These are phyloP conservation scores for Aspergillus pseudotamarii DNA, from an alignment of 2,329 filamentous ascomycete genomes.

Conservation along the genomic window DNA sequence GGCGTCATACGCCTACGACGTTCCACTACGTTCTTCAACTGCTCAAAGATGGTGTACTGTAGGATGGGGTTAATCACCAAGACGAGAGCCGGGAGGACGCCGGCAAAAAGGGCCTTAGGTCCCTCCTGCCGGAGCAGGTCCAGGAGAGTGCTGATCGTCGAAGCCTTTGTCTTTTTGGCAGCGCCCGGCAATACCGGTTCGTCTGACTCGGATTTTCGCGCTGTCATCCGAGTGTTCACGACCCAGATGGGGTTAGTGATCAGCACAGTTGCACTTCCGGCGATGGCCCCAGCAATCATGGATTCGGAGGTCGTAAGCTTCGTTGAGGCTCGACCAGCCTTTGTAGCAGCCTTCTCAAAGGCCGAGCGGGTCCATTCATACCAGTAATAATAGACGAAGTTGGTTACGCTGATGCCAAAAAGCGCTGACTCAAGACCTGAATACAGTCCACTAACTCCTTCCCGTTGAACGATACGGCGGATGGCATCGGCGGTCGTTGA, in stretches of 20 bases:
- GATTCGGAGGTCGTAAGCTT: constrained; percentile 90
- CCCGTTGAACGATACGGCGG: constrained; percentile 83
- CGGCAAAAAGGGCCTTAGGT: constrained; percentile 80
- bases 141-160: constrained; percentile 79
- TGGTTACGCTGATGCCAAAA: constrained; percentile 97
- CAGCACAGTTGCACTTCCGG: constrained; percentile 90
- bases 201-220: constrained; percentile 66
- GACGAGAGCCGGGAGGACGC: constrained; percentile 88
- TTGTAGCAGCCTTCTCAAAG: constrained; percentile 75
- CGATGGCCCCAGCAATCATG: constrained; percentile 93
- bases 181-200: constrained; percentile 44
- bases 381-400: constrained; percentile 99
- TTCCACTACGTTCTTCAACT: constrained; percentile 91
- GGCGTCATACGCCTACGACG: constrained; percentile 76
- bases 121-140: constrained; percentile 83
- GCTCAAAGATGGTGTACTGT: constrained; percentile 98
- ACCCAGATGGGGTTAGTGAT: constrained; percentile 99
- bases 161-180: constrained; percentile 59
- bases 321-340: constrained; percentile 71
- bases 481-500: constrained; percentile 82
- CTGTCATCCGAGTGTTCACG: constrained; percentile 97
- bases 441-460: constrained; percentile 87
- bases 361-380: constrained; percentile 94
- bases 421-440: constrained; percentile 90
- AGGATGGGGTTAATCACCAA: constrained; percentile 97